Conservation (phyloP, 805 yeast genomes). For the Ogataea degrootiae region DNA sequence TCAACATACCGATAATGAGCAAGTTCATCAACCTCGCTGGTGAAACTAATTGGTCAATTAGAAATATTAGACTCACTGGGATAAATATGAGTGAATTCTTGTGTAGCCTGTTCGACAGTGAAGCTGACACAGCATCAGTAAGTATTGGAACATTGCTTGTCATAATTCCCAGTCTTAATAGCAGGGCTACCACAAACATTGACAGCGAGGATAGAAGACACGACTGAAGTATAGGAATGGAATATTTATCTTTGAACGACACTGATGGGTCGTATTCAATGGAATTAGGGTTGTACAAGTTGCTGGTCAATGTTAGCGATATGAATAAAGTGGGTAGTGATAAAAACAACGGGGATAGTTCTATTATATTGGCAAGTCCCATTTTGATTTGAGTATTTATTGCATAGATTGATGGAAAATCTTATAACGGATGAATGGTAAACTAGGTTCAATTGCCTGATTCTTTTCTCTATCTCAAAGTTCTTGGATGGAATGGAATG, state of each 20-base stretch:
- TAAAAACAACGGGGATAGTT: slow-evolving; percentile 29
- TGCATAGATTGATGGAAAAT: too few species aligned
- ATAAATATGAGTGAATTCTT: background rate
- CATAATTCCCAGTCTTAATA: background rate
- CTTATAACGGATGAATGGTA: too few species aligned
- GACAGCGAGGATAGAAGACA: slow-evolving; percentile 22
- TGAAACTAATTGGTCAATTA: slow-evolving; percentile 20
- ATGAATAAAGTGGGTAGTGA: slow-evolving; percentile 31
- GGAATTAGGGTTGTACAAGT: slow-evolving; percentile 3
- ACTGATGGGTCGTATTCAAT: background rate
- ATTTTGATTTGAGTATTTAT: background rate
- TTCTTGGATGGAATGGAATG: too few species aligned
- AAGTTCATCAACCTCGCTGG: slow-evolving; percentile 26
- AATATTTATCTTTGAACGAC: slow-evolving; percentile 3
- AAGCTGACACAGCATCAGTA: too few species aligned
- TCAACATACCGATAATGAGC: slow-evolving; percentile 17
- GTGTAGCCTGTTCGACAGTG: too few species aligned
- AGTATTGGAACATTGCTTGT: too few species aligned
- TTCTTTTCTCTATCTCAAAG: too few species aligned
- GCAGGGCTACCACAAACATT: background rate
- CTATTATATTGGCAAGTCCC: slow-evolving; percentile 17
- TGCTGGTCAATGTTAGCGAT: slow-evolving; percentile 25
- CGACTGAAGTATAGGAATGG: slow-evolving; percentile 14
- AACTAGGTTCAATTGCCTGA: too few species aligned
- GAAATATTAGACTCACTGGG: slow-evolving; percentile 17